Conservation (phyloP, 768 basidiomycete genomes). For the Gautieria morchelliformis region DNA sequence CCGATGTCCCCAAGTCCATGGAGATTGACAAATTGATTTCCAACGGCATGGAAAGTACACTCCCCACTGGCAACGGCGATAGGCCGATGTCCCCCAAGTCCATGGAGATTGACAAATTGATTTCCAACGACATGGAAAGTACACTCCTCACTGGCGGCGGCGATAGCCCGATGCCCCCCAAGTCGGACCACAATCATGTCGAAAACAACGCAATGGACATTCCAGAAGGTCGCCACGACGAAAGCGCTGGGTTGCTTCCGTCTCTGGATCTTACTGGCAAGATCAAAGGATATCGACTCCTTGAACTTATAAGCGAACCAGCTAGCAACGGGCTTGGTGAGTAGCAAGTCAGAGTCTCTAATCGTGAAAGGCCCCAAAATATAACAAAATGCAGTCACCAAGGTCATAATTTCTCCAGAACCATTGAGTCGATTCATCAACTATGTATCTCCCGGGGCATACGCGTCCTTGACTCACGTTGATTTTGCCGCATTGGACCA, state of each 20-base stretch:
- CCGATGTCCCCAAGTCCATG: no score
- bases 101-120: no score
- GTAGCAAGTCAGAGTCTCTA: neutral
- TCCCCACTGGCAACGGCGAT: no score
- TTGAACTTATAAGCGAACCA: constrained; percentile 44
- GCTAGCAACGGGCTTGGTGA: constrained; percentile 44
- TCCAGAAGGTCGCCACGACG: neutral
- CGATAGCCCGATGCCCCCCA: neutral
- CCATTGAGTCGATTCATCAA: constrained; percentile 42
- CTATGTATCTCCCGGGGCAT: constrained; percentile 37
- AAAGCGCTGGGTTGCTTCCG: neutral
- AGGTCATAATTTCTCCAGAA: constrained; percentile 49
- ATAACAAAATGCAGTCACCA: constrained; percentile 35
- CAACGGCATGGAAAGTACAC: no score
- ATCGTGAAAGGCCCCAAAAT: no score
- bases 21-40: no score
- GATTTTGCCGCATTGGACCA: constrained; percentile 45
- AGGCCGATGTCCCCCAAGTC: no score
- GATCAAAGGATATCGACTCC: constrained; percentile 39
- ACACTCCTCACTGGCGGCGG: no score
- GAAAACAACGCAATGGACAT: neutral
- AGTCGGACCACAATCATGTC: neutral
- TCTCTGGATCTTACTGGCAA: neutral
- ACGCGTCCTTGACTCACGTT: constrained; percentile 18
- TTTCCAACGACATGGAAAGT: no score